Evolutionary conservation across 139 green algal species (phyloP).

Genomic region (Tetradesmus obliquus): DNA sequence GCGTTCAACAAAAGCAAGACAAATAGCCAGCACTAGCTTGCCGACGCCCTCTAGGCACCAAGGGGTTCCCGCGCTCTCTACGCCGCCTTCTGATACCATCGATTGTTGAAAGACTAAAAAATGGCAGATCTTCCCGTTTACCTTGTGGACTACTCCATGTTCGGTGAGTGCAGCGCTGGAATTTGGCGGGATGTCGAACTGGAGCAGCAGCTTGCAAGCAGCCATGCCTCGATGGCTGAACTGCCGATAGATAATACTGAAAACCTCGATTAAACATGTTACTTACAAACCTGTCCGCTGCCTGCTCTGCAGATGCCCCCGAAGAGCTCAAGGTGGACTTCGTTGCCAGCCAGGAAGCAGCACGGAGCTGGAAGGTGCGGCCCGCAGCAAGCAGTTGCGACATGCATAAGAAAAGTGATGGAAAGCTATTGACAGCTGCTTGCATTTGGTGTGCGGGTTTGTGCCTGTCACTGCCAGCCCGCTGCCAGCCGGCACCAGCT

Average conservation of each 20-base stretch:
- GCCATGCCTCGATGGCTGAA: not conserved
- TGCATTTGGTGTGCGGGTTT: not conserved
- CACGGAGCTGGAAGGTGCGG: conserved; percentile 35
- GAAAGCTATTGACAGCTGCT: not conserved
- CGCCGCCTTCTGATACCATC: not conserved
- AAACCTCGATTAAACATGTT: not conserved
- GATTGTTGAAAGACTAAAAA: not conserved
- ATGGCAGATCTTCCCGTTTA: conserved; percentile 40
- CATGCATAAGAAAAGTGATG: not conserved
- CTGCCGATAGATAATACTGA: not conserved
- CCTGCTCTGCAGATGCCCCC: conserved; percentile 20
- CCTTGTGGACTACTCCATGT: conserved; percentile 50
- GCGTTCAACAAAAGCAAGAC: no score
- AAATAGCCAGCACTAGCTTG: not conserved
- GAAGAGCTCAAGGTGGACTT: conserved; percentile 51
- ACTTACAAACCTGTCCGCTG: not conserved
- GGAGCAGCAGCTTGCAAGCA: not conserved
- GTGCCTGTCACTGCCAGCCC: not conserved
- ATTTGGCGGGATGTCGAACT: not conserved
- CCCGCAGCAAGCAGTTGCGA: not conserved
- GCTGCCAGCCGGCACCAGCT: not conserved
- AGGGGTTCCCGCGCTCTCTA: not conserved
- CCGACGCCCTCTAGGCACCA: not conserved
- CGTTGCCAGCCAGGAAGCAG: not conserved
- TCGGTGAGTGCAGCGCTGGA: not conserved